Evolutionary conservation across 2,329 filamentous ascomycete species (phyloP).

Genomic region (Geosmithia putterillii): DNA sequence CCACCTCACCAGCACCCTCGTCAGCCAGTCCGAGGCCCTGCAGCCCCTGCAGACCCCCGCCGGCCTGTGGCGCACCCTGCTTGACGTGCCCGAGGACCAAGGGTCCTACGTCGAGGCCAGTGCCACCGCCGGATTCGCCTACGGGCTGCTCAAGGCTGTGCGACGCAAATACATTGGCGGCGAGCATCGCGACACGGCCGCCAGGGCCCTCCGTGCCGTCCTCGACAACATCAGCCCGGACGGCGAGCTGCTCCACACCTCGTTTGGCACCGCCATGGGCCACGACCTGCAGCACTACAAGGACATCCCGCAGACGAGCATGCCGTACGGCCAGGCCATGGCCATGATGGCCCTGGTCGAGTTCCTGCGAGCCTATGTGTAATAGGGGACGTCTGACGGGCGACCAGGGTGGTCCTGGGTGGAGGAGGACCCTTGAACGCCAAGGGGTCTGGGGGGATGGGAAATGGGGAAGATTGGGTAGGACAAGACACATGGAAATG

Average conservation of each 20-base stretch:
- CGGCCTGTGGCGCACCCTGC: conserved; percentile 63
- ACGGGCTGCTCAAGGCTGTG: conserved; percentile 63
- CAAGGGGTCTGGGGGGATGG: too few species aligned
- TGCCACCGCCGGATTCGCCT: conserved; percentile 71
- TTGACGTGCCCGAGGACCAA: conserved; percentile 52
- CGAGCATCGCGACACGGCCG: conserved; percentile 40
- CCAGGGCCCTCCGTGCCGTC: conserved; percentile 56
- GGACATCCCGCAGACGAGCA: conserved; percentile 63
- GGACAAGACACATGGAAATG: neutral
- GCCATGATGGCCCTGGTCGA: conserved; percentile 72
- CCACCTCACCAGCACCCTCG: conserved; percentile 49
- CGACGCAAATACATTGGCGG: conserved; percentile 58
- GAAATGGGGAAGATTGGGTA: neutral
- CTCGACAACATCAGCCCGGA: conserved; percentile 50
- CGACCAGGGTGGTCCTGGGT: too few species aligned
- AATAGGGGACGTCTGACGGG: too few species aligned
- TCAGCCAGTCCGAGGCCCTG: conserved; percentile 57
- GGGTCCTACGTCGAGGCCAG: conserved; percentile 68
- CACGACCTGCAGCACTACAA: conserved; percentile 63
- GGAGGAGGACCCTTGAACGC: too few species aligned
- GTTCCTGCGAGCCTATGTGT: conserved; percentile 24
- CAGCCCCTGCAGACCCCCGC: conserved; percentile 43
- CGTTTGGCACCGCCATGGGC: conserved; percentile 72
- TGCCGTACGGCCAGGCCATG: conserved; percentile 81
- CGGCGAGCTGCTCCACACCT: conserved; percentile 62